phyloP scores from a whole-genome alignment of 176 grass and related monocot species.

The Musa troglodytarum region DNA sequence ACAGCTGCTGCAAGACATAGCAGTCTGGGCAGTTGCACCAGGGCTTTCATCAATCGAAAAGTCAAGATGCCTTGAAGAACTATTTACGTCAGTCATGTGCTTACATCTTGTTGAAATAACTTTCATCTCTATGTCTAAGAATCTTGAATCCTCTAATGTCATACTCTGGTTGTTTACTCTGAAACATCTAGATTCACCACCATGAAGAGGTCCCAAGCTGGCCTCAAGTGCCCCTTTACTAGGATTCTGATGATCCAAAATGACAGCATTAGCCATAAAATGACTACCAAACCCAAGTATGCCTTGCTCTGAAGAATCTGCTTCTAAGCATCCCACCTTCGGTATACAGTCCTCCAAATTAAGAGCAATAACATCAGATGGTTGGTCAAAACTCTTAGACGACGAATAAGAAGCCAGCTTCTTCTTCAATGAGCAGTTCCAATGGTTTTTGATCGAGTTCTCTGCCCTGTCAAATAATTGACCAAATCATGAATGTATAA shows the following conservation, averaged over 20 bases:
- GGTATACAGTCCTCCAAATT: neutral
- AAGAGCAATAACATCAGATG: neutral
- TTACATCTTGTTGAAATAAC: neutral
- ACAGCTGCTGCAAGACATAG: neutral
- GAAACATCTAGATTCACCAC: neutral
- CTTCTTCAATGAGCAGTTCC: slow-evolving; percentile 19
- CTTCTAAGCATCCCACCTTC: neutral
- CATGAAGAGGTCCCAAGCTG: neutral
- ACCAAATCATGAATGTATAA: neutral
- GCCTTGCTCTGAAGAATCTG: neutral
- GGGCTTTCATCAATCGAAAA: neutral
- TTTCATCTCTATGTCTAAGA: neutral
- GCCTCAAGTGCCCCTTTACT: neutral
- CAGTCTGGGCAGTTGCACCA: neutral
- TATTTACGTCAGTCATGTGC: neutral
- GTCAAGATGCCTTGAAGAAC: neutral
- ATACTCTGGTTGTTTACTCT: neutral
- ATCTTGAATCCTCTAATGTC: neutral
- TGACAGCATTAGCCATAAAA: neutral
- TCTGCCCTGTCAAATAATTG: slow-evolving; percentile 8
- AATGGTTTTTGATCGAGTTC: slow-evolving; percentile 10
- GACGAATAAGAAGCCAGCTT: neutral
- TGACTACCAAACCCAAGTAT: neutral
- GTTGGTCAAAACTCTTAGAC: neutral
- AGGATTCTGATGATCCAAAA: neutral